Base-by-base conservation (phyloP, 2,329 filamentous ascomycete species). In the Clarireedia paspali region DNA sequence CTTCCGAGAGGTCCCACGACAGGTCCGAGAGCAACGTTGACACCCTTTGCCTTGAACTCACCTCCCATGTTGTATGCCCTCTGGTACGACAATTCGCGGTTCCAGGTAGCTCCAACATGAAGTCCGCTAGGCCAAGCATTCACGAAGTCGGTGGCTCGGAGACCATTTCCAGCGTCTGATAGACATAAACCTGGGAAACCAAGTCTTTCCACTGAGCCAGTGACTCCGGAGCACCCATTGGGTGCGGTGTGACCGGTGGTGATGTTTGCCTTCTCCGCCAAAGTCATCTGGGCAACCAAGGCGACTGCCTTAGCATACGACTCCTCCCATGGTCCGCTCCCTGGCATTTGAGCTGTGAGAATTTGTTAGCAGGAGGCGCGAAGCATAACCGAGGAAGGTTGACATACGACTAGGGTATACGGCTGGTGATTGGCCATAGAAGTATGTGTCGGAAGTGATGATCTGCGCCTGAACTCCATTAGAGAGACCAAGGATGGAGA, bases 1-100 rank as follows among this genome's bases (percentile, higher is more conserved):
- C 85, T 78, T 51, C 87, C 87, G 34, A 91, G 70, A 3, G 86
- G 85, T 0, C 86, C 87, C 71, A 88, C 85, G 4, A 63, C 63
- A 9, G 64, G 65, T 5, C 88, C 88, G 5, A 92, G 76, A 66
- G 84, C 82, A 14, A 90, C 77, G 66, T 91, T 85, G 34, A 89
- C 77, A 55, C 88, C 88, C 70, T 91, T 91, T 52, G 73, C 83
- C 56, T 76, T 77, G 67, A 88, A 85, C 67, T 92, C 88, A 38
- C 76, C 72, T 5, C 87, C 88, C 79, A 92, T 86, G 48, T 84
- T 84, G 58, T 79, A 72, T 27, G 86, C 88, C 46, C 87, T 80
- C 39, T 76, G 74, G 63, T 85, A 84, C 51, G 87, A 82, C 40
- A 91, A 74, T 23, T 77, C 71, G 50, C 81, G 80, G 66, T 88